A percentile compares a stretch with the other conserved stretches of the same genome.
Conservation (phyloP, 345 rosid genomes). For the Streptanthus diversifolius region DNA sequence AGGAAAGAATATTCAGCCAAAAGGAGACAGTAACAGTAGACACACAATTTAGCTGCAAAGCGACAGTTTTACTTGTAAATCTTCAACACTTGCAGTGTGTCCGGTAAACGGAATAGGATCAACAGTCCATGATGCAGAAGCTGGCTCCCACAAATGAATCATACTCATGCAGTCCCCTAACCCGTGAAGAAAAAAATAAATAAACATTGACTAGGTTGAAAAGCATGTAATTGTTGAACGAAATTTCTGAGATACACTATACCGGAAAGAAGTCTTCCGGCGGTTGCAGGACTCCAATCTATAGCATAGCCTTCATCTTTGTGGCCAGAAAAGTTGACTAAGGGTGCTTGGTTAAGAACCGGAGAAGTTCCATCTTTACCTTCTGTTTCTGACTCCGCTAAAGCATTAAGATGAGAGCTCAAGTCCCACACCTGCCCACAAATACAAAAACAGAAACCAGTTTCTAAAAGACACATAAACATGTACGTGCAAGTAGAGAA, state of each 20-base stretch:
- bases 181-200: no score
- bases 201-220: neutral
- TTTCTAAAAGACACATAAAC: neutral
- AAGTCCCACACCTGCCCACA: slow-evolving; percentile 80
- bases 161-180: slow-evolving; percentile 85
- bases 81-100: slow-evolving; percentile 90
- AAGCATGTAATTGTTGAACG: slow-evolving; percentile 1
- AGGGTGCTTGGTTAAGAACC: slow-evolving; percentile 75
- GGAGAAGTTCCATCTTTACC: slow-evolving; percentile 49
- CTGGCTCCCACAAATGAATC: slow-evolving; percentile 89
- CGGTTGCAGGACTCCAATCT: slow-evolving; percentile 85
- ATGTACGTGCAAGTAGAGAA: neutral
- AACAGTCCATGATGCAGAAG: slow-evolving; percentile 73
- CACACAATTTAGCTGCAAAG: neutral
- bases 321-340: slow-evolving; percentile 72
- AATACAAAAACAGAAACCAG: neutral
- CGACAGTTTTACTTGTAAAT: slow-evolving; percentile 55
- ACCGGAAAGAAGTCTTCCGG: slow-evolving; percentile 92
- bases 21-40: neutral
- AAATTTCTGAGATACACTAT: slow-evolving; percentile 10
- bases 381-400: slow-evolving; percentile 67
- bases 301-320: slow-evolving; percentile 91
- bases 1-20: slow-evolving; percentile 17
- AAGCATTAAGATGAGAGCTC: slow-evolving; percentile 71
- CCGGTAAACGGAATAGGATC: slow-evolving; percentile 67